Base-by-base conservation (phyloP, 305 asterid genomes). In the Rubia balearica region DNA sequence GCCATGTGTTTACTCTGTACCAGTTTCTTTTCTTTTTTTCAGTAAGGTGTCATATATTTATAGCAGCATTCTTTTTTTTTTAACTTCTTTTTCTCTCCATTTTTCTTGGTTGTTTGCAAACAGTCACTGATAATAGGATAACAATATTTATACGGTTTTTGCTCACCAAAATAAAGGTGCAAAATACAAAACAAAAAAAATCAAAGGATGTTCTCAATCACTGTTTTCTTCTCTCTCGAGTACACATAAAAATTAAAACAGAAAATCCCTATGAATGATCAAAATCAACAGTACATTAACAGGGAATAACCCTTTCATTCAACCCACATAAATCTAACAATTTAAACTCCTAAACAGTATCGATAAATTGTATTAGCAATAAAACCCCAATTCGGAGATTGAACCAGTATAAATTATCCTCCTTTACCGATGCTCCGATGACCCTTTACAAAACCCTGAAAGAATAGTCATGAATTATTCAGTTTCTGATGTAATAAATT, bases 341-440 rank as follows among this genome's bases (percentile, higher is more conserved):
- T 17, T 49, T 30, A 74, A 65, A 22, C 30, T 57, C 59, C 71
- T 64, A 70, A 43, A 17, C 13, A 38, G 61, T 53, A 69, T 14
- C 66, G 19, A 33, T 30, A 61, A 71, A 9, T 51, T 60, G 4
- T 43, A 27, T 36, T 59, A 21, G n/a, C 24, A 48, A 19, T 33
- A 57, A 21, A 69, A 30, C 57, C 70, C 73, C 53, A 68, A 74
- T 74, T 61, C 73, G 51, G 69, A 60, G 73, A 74, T 62, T 6
- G 67, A 64, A 74, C 73, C 73, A 57, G 73, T 40, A 38, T 40
- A 69, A 27, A 64, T 55, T 70, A 43, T 64, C 70, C 48, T 59
- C 70, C 71, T 7, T 42, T 64, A 12, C 45, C 21, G 48, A 40
- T 56, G 68, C 74, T 43, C 30, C 1, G 22, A 40, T 42, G 62